phyloP scores from a whole-genome alignment of 176 grass and related monocot genomes.

The Leersia perrieri region DNA sequence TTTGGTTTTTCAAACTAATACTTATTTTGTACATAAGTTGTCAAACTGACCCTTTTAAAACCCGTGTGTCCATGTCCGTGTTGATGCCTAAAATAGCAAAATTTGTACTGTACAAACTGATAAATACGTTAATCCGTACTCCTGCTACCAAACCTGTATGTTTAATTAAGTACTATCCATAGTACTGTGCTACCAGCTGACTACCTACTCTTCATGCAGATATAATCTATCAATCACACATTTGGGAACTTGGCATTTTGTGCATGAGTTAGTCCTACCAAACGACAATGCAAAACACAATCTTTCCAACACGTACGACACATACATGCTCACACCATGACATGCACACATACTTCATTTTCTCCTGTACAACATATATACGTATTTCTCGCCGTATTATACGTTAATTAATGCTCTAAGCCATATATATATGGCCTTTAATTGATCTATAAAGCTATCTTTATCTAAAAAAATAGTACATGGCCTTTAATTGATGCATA shows the following conservation, averaged over 20 bases:
- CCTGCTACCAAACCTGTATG: too few species aligned
- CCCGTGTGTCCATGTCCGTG: too few species aligned
- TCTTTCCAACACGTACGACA: conserved; percentile 12
- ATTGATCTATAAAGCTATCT: too few species aligned
- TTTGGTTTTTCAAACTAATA: background rate
- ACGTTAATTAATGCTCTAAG: background rate
- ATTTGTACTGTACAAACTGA: background rate
- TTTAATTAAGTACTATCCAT: background rate
- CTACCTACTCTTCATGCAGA: conserved; percentile 22
- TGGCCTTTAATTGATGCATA: too few species aligned
- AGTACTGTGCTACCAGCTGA: background rate
- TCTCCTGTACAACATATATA: background rate
- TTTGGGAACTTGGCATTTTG: background rate
- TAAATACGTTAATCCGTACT: background rate
- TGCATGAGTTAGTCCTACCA: conserved; percentile 44
- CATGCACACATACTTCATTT: background rate
- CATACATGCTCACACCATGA: background rate
- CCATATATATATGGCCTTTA: too few species aligned
- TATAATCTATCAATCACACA: conserved; percentile 14
- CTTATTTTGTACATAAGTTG: background rate
- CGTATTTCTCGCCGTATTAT: background rate
- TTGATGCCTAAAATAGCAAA: background rate
- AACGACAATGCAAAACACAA: conserved; percentile 16
- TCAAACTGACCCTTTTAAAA: background rate
- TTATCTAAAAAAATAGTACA: too few species aligned